A percentile compares a stretch with the other conserved stretches of the same genome.
These are phyloP conservation scores for Lactifluus hygrophoroides DNA, from an alignment of 768 basidiomycete species.

Conservation along the genomic window DNA sequence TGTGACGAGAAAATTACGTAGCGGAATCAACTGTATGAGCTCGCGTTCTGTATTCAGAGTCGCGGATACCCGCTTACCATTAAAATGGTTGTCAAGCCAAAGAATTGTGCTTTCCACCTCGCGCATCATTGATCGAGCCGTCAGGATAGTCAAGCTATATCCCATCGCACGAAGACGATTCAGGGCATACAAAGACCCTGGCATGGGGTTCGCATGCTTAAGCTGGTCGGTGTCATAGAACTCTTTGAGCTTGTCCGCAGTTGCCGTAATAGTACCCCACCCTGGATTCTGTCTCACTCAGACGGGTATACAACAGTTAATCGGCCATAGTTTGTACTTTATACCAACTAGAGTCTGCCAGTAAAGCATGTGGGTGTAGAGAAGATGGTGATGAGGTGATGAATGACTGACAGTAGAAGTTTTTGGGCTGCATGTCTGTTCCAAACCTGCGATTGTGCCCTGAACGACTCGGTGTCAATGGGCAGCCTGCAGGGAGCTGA, in stretches of 20 bases:
- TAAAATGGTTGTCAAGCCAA: conserved; percentile 15
- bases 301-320: background rate
- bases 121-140: background rate
- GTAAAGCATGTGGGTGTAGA: background rate
- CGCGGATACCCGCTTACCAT: background rate
- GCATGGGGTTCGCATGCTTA: conserved; percentile 3
- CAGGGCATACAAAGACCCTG: conserved; percentile 13
- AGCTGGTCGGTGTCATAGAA: conserved; percentile 18
- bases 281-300: conserved; percentile 15
- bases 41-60: background rate
- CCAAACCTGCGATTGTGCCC: conserved; percentile 17
- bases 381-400: background rate
- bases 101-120: conserved; percentile 13
- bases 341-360: conserved; percentile 16
- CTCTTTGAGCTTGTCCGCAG: conserved; percentile 9
- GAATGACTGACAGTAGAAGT: conserved; percentile 15
- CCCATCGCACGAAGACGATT: conserved; percentile 3
- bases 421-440: conserved; percentile 14
- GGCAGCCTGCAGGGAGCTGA: background rate
- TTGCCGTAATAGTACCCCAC: conserved; percentile 16
- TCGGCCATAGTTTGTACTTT: background rate
- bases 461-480: background rate
- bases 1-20: conserved; percentile 14
- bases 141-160: conserved; percentile 9
- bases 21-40: background rate